Evolutionary conservation across 768 basidiomycete genomes (phyloP), one percentile per base, ranked within the genome.

Genomic region (Boletus tomentosulus): DNA sequence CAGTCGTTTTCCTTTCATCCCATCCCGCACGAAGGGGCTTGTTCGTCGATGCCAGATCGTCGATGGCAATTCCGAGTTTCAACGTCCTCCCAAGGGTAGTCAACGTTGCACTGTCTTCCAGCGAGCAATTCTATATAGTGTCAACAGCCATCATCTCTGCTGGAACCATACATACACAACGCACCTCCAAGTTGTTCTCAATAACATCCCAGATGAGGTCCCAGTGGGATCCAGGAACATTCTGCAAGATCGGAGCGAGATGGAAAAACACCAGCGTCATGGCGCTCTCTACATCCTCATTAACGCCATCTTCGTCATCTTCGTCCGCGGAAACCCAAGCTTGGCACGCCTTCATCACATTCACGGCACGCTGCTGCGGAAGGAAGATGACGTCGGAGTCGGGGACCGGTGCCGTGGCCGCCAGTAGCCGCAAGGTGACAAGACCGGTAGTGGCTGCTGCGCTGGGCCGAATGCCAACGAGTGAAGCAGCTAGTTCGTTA

Each of bases 221-320:
- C 97, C 97, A 99, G 69, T 98, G 97, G 1, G 79, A 74, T 0
- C 96, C 97, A 13, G 83, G 75, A 2, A 96, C 77, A 63, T 84
- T 89, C 70, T 98, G 93, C 55, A 98, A 71, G 50, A 98, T 87
- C 3, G 95, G 94, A 2, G 85, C 90, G 2, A 98, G 75, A 52
- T 87, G 77, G 42, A 78, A 71, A 65, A 92, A 90, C 3, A 97
- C 66, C 56, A 84, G 68, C 7, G 88, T 84, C 75, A 96, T 84
- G 50, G 78, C 81, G 54, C 82, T 84, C 66, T 97, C 89, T 3
- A 94, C 78, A 45, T 87, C 85, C 58, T 92, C 90, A 27, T 83
- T 79, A 3, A 92, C 70, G 25, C 86, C 84, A 12, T 83, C 84
- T 39, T 67, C 83, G 8, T 76, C 75, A 11, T 78, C 60, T 27